A percentile compares a stretch with the other conserved stretches of the same genome.
Conservation (phyloP, 768 basidiomycete genomes). For the Termitomyces bulborhizus region DNA sequence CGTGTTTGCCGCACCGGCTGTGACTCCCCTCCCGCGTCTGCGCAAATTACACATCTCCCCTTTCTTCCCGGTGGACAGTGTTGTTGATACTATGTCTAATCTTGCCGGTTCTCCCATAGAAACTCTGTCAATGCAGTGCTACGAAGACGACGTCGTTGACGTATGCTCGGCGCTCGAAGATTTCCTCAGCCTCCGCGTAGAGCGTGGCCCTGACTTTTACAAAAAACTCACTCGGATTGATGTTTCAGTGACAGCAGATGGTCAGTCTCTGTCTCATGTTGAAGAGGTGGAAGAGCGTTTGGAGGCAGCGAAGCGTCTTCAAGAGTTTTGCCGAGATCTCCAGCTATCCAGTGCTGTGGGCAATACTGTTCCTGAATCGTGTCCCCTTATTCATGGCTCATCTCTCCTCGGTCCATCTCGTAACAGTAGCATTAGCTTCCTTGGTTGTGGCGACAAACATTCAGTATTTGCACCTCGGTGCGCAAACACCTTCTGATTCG, state of each 20-base stretch:
- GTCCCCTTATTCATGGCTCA: not conserved
- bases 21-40: conserved; percentile 42
- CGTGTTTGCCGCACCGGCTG: conserved; percentile 34
- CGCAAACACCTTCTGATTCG: conserved; percentile 1
- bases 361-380: conserved; percentile 15
- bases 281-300: conserved; percentile 33
- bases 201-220: conserved; percentile 44
- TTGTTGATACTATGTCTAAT: conserved; percentile 52
- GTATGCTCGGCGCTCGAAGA: conserved; percentile 49
- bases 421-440: not conserved
- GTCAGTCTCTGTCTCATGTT: conserved; percentile 20
- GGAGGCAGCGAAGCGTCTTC: conserved; percentile 37
- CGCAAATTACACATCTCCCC: conserved; percentile 55
- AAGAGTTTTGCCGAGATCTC: conserved; percentile 46
- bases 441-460: not conserved
- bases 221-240: conserved; percentile 42
- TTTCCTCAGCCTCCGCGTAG: conserved; percentile 47
- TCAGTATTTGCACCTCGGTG: not conserved
- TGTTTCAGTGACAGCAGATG: conserved; percentile 37
- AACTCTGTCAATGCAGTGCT: conserved; percentile 50
- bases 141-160: conserved; percentile 59
- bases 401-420: conserved; percentile 9
- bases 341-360: conserved; percentile 31
- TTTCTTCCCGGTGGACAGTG: conserved; percentile 54
- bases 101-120: conserved; percentile 58